Evolutionary conservation across 1,139 yeast genomes (phyloP), one percentile per base, ranked within the genome.

Genomic region (Groenewaldozyma sp.): DNA sequence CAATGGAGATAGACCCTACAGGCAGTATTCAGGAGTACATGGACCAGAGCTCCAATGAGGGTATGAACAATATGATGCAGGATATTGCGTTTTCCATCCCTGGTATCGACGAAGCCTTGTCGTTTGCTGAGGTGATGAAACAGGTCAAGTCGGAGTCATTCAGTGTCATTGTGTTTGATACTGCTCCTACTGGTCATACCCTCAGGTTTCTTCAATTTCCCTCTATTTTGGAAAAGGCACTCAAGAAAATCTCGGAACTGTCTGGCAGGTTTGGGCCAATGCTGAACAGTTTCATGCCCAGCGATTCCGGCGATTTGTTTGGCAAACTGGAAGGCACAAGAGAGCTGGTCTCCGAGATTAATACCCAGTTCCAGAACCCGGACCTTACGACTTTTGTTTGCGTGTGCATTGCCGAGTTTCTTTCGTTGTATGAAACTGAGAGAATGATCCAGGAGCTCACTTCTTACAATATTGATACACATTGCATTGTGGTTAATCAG

Each of bases 141-240:
- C 97, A 91, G 58, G 91, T 91, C 62, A 88, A 87, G 64, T 78
- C 75, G 49, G 95, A 87, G 64, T 64, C 69, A 28, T 91, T 82
- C 59, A 84, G 82, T 53, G 87, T 95, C 10, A 88, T 91, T 51
- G 86, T 91, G 49, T 91, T 91, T 56, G 98, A 91, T 61, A 91
- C 98, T 18, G 98, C 98, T 0, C 98, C 98, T 50, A 91, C 98
- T 0, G 98, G 98, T 31, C 98, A 91, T 64, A 91, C 98, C 1
- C 71, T 91, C 52, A 76, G 98, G 56, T 91, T 91, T 65, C 71
- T 91, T 59, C 95, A 88, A 63, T 75, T 91, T 55, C 98, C 98
- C 24, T 74, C 93, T 17, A 88, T 96, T 3, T 68, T 91, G 47
- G 93, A 87, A 53, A 86, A 86, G 62, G 73, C 94, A 28, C 70